These are phyloP conservation scores for Ophiostoma australiae DNA, from an alignment of 2,329 filamentous ascomycete genomes.

Conservation along the genomic window DNA sequence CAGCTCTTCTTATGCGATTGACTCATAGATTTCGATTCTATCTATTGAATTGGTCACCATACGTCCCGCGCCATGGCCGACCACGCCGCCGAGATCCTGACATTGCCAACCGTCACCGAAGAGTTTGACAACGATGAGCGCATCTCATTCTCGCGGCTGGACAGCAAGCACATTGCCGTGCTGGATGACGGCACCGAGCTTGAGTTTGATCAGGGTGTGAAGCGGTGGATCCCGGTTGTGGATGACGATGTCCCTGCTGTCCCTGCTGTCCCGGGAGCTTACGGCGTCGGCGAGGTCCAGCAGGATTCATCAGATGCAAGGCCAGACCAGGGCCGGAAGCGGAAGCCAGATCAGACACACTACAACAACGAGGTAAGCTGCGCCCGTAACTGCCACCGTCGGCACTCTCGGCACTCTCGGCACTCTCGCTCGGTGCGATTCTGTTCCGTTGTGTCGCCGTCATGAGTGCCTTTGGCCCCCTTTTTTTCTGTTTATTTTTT, in stretches of 20 bases:
- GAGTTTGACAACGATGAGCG: conserved; percentile 74
- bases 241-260: conserved; percentile 29
- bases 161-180: conserved; percentile 77
- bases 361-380: conserved; percentile 41
- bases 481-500: background rate
- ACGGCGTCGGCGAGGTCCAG: background rate
- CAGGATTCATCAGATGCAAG: conserved; percentile 27
- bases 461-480: background rate
- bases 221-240: conserved; percentile 64
- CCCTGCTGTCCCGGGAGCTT: background rate
- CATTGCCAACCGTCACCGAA: conserved; percentile 56
- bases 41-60: background rate
- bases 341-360: conserved; percentile 39
- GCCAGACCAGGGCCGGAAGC: conserved; percentile 36
- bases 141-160: conserved; percentile 79
- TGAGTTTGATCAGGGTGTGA: conserved; percentile 67
- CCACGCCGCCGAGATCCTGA: conserved; percentile 33
- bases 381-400: conserved; percentile 27
- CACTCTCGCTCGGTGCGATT: background rate
- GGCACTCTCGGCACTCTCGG: conserved; percentile 1
- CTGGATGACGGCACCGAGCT: conserved; percentile 80
- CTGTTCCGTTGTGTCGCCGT: background rate
- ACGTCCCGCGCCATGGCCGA: conserved; percentile 19
- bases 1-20: background rate
- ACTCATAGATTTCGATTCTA: background rate